phyloP scores from a whole-genome alignment of 2,329 filamentous ascomycete species.

The Trichophyton simii region DNA sequence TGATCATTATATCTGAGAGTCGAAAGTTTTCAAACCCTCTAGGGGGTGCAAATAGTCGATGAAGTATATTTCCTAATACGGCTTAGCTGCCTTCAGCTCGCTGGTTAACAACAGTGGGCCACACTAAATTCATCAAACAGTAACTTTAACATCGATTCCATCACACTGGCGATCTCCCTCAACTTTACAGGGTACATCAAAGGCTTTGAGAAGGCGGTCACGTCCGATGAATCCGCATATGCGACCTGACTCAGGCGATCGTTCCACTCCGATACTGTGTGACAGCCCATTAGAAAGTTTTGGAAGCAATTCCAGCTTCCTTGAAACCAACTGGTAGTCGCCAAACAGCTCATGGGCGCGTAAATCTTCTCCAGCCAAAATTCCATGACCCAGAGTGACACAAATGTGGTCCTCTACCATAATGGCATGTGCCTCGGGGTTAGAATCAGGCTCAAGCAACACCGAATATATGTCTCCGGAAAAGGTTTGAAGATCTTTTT shows the following conservation, averaged over 20 bases:
- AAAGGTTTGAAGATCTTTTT: constrained; percentile 28
- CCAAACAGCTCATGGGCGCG: constrained; percentile 46
- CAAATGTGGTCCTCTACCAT: constrained; percentile 34
- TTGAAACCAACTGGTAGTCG: constrained; percentile 35
- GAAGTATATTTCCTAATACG: background rate
- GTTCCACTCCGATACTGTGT: constrained; percentile 33
- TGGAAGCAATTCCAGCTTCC: constrained; percentile 28
- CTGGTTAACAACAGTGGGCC: background rate
- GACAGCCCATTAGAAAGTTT: constrained; percentile 32
- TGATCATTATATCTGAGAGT: too few relatives aligned
- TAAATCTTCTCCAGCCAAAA: constrained; percentile 23
- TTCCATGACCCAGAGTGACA: constrained; percentile 48
- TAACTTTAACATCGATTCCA: background rate
- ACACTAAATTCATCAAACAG: background rate
- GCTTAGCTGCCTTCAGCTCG: background rate
- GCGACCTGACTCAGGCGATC: constrained; percentile 29
- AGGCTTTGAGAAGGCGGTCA: background rate
- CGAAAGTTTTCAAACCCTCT: too few relatives aligned
- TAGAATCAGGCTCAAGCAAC: constrained; percentile 38
- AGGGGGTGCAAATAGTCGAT: too few relatives aligned
- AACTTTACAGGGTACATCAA: background rate
- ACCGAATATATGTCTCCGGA: constrained; percentile 47
- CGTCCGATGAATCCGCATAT: constrained; percentile 13
- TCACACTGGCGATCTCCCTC: background rate
- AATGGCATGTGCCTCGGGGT: constrained; percentile 40